Conservation (phyloP, 1,139 yeast genomes). For the Zygoascus hellenicus region DNA sequence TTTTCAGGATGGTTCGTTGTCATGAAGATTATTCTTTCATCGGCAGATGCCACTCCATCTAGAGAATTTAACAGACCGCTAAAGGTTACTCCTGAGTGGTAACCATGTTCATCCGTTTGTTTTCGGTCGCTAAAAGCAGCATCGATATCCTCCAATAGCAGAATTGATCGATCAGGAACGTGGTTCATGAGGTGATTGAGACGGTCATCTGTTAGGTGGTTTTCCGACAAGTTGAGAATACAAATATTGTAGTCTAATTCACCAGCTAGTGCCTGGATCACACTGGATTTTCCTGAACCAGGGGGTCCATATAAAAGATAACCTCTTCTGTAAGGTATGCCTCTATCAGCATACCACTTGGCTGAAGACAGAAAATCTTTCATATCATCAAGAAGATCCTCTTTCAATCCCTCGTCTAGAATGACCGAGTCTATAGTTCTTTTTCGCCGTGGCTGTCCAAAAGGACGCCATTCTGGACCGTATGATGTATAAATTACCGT, state of each 20-base stretch:
- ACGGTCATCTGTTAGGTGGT: slow-evolving; percentile 88
- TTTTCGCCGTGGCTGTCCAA: slow-evolving; percentile 92
- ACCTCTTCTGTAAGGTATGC: slow-evolving; percentile 96
- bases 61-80: slow-evolving; percentile 89
- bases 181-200: slow-evolving; percentile 94
- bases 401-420: slow-evolving; percentile 68
- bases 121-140: slow-evolving; percentile 87
- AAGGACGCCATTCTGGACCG: slow-evolving; percentile 99
- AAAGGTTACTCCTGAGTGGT: slow-evolving; percentile 82
- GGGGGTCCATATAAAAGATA: slow-evolving; percentile 95
- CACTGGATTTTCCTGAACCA: slow-evolving; percentile 94
- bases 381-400: slow-evolving; percentile 62
- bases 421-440: slow-evolving; percentile 81
- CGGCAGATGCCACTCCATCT: slow-evolving; percentile 99
- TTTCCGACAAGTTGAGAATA: slow-evolving; percentile 82
- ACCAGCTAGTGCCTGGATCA: slow-evolving; percentile 95
- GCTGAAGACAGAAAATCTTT: slow-evolving; percentile 74
- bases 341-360: slow-evolving; percentile 90
- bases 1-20: slow-evolving; percentile 96
- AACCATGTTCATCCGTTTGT: slow-evolving; percentile 65
- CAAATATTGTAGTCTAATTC: slow-evolving; percentile 94
- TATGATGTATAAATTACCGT: slow-evolving; percentile 90
- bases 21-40: slow-evolving; percentile 94
- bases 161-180: slow-evolving; percentile 81
- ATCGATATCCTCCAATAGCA: slow-evolving; percentile 87